These are phyloP conservation scores for Phytophthora chlamydospora DNA, from an alignment of 352 stramenopile genomes.

Conservation along the genomic window DNA sequence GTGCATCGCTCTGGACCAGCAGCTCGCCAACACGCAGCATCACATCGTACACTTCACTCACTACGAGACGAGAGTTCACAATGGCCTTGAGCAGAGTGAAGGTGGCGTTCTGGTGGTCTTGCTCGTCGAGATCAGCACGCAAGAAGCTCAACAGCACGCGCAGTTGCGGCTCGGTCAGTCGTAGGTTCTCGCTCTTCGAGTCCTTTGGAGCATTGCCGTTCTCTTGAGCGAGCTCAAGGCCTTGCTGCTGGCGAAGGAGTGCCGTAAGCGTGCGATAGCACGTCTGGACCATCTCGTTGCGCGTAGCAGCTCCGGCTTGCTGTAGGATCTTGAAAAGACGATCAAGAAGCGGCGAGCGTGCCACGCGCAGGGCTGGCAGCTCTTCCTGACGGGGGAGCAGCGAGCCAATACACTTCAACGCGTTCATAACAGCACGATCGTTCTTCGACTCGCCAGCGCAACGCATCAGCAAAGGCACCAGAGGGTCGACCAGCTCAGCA, in stretches of 20 bases:
- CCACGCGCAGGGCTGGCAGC: conserved; percentile 89
- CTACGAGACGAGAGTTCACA: conserved; percentile 89
- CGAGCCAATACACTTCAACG: conserved; percentile 93
- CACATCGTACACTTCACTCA: conserved; percentile 96
- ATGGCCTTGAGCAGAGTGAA: conserved; percentile 94
- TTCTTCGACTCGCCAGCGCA: conserved; percentile 93
- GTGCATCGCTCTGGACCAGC: conserved; percentile 92
- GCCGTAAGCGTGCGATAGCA: conserved; percentile 95
- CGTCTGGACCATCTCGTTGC: conserved; percentile 95
- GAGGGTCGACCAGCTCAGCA: conserved; percentile 89
- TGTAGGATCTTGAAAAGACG: conserved; percentile 93
- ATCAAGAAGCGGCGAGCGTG: conserved; percentile 83
- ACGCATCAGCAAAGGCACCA: conserved; percentile 91
- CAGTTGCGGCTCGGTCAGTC: conserved; percentile 74
- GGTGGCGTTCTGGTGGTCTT: conserved; percentile 95
- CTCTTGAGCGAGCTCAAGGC: conserved; percentile 36
- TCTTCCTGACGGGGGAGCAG: conserved; percentile 84
- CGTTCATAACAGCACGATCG: conserved; percentile 90
- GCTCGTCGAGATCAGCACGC: conserved; percentile 91
- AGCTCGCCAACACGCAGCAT: conserved; percentile 95
- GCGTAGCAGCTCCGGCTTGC: conserved; percentile 89
- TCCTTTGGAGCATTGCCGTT: conserved; percentile 25
- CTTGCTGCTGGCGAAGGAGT: conserved; percentile 72
- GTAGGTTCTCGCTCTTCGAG: conserved; percentile 51
- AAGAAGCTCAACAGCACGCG: conserved; percentile 93